Evolutionary conservation across 2,329 filamentous ascomycete species (phyloP).

Genomic region (Drechslerella dactyloides): DNA sequence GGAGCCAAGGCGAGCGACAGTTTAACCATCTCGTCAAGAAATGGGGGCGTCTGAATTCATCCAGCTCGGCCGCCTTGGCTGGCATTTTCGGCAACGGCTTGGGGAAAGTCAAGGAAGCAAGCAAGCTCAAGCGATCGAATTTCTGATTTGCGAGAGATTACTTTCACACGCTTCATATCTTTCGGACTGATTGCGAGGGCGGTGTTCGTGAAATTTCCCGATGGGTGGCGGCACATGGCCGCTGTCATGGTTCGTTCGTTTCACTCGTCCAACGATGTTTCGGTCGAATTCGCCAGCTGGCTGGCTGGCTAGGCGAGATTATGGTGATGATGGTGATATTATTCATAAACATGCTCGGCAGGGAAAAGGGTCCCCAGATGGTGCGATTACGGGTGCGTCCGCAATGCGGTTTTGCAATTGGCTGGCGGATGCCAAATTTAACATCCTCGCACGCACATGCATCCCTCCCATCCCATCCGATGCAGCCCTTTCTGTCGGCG

Average conservation of each 20-base stretch:
- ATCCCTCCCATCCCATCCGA: too few relatives aligned
- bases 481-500: background rate
- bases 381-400: background rate
- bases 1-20: constrained; percentile 8
- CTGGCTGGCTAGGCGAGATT: constrained; percentile 43
- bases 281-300: constrained; percentile 21
- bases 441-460: background rate
- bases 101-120: constrained; percentile 1
- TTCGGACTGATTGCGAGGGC: constrained; percentile 41
- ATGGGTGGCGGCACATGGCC: constrained; percentile 16
- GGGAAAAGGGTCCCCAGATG: constrained; percentile 15
- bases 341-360: constrained; percentile 9
- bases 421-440: constrained; percentile 30
- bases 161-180: too few relatives aligned
- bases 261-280: constrained; percentile 9
- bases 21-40: constrained; percentile 33
- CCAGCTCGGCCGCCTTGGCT: constrained; percentile 28
- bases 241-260: background rate
- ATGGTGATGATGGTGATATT: constrained; percentile 38
- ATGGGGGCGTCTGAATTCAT: constrained; percentile 42
- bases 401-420: background rate
- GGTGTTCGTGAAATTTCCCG: constrained; percentile 49
- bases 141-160: constrained; percentile 17
- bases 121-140: constrained; percentile 8
- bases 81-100: constrained; percentile 15